Conservation (phyloP, 2,329 filamentous ascomycete species). For the Celoporthe dispersa region DNA sequence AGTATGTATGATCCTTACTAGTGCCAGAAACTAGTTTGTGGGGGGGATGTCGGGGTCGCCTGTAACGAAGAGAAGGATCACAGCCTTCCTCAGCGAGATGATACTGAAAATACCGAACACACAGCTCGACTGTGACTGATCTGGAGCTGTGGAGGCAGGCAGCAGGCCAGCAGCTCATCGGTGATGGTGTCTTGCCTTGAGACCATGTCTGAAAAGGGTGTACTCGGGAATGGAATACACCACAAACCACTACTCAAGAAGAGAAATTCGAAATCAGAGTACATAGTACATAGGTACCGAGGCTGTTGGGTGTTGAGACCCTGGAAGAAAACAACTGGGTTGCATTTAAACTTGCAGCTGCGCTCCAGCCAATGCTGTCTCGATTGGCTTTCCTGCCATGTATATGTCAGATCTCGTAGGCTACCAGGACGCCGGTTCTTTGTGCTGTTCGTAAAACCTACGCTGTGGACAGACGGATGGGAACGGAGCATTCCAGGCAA, state of each 20-base stretch:
- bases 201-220: background rate
- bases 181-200: background rate
- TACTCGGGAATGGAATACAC: background rate
- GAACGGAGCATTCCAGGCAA: background rate
- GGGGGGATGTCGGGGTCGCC: constrained; percentile 17
- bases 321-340: background rate
- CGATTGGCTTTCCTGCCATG: constrained; percentile 1
- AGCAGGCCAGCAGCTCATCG: background rate
- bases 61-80: background rate
- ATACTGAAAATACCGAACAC: background rate
- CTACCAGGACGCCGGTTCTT: constrained; percentile 1
- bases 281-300: background rate
- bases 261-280: background rate
- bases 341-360: constrained; percentile 22
- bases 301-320: background rate
- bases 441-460: background rate
- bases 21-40: constrained; percentile 19
- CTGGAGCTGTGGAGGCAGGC: background rate
- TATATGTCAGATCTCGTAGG: background rate
- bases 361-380: background rate
- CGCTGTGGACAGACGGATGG: background rate
- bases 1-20: constrained; percentile 25
- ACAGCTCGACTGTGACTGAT: background rate
- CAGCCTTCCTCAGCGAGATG: constrained; percentile 7
- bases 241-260: background rate